Evolutionary conservation across 148 eudicot genomes (phyloP).

Genomic region (Tetragonia tetragonoides): DNA sequence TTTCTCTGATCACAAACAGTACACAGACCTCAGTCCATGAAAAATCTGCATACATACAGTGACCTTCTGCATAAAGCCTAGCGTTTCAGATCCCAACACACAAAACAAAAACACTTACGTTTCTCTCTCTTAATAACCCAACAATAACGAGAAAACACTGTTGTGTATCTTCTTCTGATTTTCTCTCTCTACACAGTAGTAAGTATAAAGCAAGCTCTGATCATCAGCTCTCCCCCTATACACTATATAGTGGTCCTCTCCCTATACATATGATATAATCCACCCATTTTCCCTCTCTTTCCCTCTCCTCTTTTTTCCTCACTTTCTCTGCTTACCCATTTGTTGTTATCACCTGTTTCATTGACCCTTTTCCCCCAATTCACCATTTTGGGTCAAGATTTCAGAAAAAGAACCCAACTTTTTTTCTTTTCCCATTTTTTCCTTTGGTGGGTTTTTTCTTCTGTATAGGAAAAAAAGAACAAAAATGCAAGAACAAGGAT

Average conservation of each 20-base stretch:
- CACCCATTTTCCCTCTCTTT: background rate
- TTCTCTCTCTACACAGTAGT: constrained; percentile 13
- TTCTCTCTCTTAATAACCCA: background rate
- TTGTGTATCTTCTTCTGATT: background rate
- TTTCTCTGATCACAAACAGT: constrained; percentile 1
- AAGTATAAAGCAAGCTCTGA: constrained; percentile 21
- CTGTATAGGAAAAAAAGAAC: background rate
- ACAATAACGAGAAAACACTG: background rate
- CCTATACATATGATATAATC: constrained; percentile 8
- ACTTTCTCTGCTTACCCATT: constrained; percentile 15
- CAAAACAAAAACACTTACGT: too few relatives aligned
- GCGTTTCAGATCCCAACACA: constrained; percentile 41
- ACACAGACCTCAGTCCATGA: constrained; percentile 25
- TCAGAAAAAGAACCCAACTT: constrained; percentile 1
- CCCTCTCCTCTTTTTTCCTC: background rate
- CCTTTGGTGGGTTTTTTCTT: background rate
- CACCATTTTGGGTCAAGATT: background rate
- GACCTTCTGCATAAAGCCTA: constrained; percentile 31
- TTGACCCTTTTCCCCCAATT: constrained; percentile 12
- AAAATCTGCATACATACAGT: constrained; percentile 33
- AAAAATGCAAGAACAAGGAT: constrained; percentile 72
- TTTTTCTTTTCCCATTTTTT: background rate
- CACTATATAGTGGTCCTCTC: constrained; percentile 44
- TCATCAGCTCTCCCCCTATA: background rate
- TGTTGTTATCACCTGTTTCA: constrained; percentile 15